Conservation (phyloP, 228 moss, liverwort and hornwort species). For the Sphagnum fallax region DNA sequence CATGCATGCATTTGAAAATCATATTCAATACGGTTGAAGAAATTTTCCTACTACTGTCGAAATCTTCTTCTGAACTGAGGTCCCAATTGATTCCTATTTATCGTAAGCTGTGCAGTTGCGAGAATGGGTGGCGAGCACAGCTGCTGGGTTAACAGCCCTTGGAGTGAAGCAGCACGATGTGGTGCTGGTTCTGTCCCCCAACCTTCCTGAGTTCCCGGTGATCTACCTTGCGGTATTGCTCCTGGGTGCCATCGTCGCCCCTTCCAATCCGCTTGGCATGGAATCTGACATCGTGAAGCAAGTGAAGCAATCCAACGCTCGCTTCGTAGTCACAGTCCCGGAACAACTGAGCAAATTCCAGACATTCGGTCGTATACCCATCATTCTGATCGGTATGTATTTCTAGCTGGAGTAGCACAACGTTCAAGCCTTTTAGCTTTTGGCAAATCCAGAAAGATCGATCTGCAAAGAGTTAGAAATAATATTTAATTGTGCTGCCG, state of each 20-base stretch:
- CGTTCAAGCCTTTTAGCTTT: neutral
- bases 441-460: neutral
- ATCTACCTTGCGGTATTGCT: neutral
- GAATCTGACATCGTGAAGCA: constrained; percentile 2
- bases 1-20: too few species aligned
- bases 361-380: neutral
- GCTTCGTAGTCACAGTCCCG: constrained; percentile 1
- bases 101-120: constrained; percentile 8
- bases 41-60: too few species aligned
- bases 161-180: neutral
- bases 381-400: constrained; percentile 2
- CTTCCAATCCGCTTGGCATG: neutral
- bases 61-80: too few species aligned
- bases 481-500: neutral
- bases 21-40: too few species aligned
- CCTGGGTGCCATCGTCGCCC: neutral
- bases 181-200: constrained; percentile 1
- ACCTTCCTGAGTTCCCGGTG: constrained; percentile 3
- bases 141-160: constrained; percentile 1
- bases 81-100: too few species aligned
- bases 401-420: neutral
- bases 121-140: constrained; percentile 3
- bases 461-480: neutral
- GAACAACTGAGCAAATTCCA: constrained; percentile 3
- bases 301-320: neutral